Evolutionary conservation across 495 filamentous ascomycete genomes (phyloP).

Genomic region (Xylaria castorea): DNA sequence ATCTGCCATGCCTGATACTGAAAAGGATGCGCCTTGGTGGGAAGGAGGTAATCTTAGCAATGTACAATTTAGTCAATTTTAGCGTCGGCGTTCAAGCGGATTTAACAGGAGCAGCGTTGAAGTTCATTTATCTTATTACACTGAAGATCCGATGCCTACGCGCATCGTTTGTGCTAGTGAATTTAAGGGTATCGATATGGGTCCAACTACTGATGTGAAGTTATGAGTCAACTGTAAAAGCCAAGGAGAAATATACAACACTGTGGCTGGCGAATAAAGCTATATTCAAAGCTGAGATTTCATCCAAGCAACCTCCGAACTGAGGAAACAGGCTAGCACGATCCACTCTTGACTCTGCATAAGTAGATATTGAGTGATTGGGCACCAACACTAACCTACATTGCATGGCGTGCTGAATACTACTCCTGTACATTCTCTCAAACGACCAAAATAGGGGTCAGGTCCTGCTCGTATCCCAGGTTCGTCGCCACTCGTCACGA

Average conservation of each 20-base stretch:
- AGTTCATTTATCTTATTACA: neutral
- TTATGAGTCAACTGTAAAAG: neutral
- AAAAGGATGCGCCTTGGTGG: constrained; percentile 53
- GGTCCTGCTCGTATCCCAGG: too few relatives aligned
- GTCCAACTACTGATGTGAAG: neutral
- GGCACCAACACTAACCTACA: neutral
- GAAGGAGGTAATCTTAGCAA: constrained; percentile 51
- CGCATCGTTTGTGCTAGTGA: neutral
- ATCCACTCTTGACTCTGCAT: neutral
- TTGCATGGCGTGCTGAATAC: neutral
- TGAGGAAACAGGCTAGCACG: neutral
- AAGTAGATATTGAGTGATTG: neutral
- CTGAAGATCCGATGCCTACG: neutral
- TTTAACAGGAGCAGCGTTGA: neutral
- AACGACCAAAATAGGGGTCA: constrained; percentile 14
- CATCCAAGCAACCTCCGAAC: neutral
- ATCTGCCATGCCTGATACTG: constrained; percentile 43
- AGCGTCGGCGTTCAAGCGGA: constrained; percentile 16
- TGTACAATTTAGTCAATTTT: constrained; percentile 31
- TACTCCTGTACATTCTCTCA: neutral
- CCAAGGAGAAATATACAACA: neutral
- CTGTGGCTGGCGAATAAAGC: neutral
- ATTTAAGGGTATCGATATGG: neutral
- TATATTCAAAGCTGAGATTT: neutral
- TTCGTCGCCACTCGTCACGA: neutral